phyloP scores from a whole-genome alignment of 2,329 filamentous ascomycete species.

The Pseudocercospora macadamiae region DNA sequence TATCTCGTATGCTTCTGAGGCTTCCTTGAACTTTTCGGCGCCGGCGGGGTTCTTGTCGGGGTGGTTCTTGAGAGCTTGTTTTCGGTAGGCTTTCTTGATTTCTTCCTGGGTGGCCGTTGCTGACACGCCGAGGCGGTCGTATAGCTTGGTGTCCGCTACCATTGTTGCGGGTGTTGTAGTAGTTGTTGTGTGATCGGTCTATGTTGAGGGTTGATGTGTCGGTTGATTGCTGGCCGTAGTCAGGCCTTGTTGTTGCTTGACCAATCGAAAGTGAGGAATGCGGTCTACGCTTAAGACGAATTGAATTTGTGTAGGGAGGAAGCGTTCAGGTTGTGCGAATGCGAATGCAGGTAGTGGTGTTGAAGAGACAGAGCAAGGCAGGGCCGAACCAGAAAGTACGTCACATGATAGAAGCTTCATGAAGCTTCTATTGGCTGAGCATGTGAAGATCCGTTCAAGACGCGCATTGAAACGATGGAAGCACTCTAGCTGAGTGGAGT shows the following conservation, averaged over 20 bases:
- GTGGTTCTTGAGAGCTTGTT: constrained; percentile 80
- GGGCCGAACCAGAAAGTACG: background rate
- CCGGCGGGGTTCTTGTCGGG: constrained; percentile 95
- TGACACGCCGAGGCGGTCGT: constrained; percentile 80
- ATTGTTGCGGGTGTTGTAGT: constrained; percentile 52
- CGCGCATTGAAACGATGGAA: background rate
- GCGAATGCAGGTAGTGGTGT: background rate
- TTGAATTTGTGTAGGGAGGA: constrained; percentile 6
- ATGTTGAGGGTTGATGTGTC: constrained; percentile 1
- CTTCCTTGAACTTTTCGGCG: constrained; percentile 95
- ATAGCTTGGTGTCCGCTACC: constrained; percentile 95
- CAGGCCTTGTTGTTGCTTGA: constrained; percentile 12
- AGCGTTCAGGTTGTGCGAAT: constrained; percentile 9
- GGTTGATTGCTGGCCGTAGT: constrained; percentile 9
- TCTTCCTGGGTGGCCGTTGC: constrained; percentile 85
- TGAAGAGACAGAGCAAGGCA: constrained; percentile 6
- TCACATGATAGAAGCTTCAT: background rate
- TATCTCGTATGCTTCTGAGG: constrained; percentile 97
- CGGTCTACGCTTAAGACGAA: constrained; percentile 9
- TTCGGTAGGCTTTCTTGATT: constrained; percentile 94
- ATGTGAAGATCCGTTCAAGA: background rate
- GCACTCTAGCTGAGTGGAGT: background rate
- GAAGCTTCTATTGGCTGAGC: background rate
- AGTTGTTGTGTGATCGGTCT: constrained; percentile 36
- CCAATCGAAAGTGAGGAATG: constrained; percentile 7